Evolutionary conservation across 306 rosid species (phyloP), one percentile per base, ranked within the genome.

Genomic region (Vigna hirtella): DNA sequence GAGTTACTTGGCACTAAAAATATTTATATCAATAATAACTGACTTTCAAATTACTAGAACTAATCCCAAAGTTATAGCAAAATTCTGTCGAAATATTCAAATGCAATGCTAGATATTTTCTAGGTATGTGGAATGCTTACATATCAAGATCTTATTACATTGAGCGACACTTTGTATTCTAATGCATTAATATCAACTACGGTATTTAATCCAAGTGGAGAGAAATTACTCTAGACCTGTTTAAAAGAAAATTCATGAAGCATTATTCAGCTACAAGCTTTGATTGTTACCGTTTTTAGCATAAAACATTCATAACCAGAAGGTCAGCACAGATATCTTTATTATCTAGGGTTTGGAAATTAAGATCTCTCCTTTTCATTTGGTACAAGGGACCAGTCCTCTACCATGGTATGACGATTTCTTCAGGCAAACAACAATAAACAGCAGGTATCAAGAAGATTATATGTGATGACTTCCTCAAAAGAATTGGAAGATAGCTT

Each of bases 21-120:
- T 52, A 49, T 59, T 30, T 50, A 57, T 32, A 48, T 24, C 5
- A 32, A 24, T 9, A 53, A n/a, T n/a, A 42, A 65, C 7, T 66
- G 57, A 74, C 61, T 61, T 58, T 75, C 61, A 58, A 59, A 59
- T 62, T 53, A 22, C 45, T 56, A 62, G 24, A 75, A 71, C 62
- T n/a, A 43, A 9, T 62, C 40, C 53, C 66, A 56, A 10, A 63
- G 64, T 43, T 49, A 24, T 28, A 42, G 24, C 22, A 8, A 17
- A 18, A 28, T 66, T 59, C 7, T 59, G 58, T 65, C 68, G 14
- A 79, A 56, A 66, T 71, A 53, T 70, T 70, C 38, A 62, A 70
- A 78, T 61, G 66, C 48, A 69, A 68, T 59, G 58, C 68, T 62
- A 47, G 52, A 73, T 34, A 74, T 53, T 82, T 72, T 76, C 79